Conservation (phyloP, 225 moss, liverwort and hornwort species). For the Anthoceros angustus region DNA sequence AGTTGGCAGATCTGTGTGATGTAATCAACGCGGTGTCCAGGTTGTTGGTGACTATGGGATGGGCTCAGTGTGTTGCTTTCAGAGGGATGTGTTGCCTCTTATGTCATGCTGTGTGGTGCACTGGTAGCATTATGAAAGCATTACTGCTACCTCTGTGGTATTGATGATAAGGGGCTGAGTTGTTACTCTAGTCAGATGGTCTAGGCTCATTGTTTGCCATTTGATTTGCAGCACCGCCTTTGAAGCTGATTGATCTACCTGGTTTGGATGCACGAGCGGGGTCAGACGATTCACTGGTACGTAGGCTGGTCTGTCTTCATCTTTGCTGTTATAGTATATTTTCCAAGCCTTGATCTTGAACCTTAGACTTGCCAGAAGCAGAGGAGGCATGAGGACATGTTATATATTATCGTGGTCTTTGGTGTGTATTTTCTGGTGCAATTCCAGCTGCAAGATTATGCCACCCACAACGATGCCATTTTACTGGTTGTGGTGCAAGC, state of each 20-base stretch:
- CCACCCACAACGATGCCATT: slow-evolving; percentile 68
- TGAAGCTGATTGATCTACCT: slow-evolving; percentile 92
- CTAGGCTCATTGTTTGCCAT: not conserved
- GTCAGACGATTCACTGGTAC: slow-evolving; percentile 79
- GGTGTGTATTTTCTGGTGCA: not conserved
- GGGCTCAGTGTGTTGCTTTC: no score
- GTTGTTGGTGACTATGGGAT: no score
- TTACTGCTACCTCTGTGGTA: not conserved
- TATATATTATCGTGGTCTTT: not conserved
- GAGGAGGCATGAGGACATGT: not conserved
- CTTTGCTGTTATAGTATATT: not conserved
- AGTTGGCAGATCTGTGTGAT: slow-evolving; percentile 9
- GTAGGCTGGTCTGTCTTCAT: slow-evolving; percentile 3
- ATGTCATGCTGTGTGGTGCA: no score
- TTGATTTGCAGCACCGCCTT: slow-evolving; percentile 61
- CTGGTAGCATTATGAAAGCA: no score
- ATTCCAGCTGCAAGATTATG: slow-evolving; percentile 69
- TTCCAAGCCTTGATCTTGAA: not conserved
- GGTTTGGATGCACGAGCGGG: slow-evolving; percentile 57
- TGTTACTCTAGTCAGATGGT: not conserved
- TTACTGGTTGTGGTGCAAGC: slow-evolving; percentile 89
- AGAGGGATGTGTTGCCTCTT: no score
- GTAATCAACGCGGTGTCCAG: not conserved
- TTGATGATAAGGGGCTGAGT: not conserved
- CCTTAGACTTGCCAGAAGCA: slow-evolving; percentile 1